Conservation (phyloP, 129 eudicot genomes). For the Flaveria linearis region DNA sequence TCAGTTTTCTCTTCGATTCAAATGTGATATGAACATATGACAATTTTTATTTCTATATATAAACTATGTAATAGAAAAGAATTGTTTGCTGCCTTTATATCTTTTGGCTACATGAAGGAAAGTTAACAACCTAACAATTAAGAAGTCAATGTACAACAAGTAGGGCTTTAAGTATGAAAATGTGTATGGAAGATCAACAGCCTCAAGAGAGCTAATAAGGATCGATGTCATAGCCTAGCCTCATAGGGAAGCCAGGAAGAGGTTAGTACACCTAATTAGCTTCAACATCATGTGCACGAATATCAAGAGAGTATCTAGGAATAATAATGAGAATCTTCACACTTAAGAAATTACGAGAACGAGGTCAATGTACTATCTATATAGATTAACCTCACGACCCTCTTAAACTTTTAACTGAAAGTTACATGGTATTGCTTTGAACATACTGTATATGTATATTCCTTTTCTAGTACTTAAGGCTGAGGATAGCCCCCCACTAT, state of each 20-base stretch:
- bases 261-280: constrained; percentile 4
- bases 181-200: not conserved
- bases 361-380: not conserved
- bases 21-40: not conserved
- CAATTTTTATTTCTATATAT: not conserved
- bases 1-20: too few species aligned
- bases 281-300: not conserved
- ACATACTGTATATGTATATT: not conserved
- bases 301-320: constrained; percentile 9
- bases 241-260: not conserved
- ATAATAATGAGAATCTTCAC: not conserved
- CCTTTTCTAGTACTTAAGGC: constrained; percentile 3
- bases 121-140: not conserved
- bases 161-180: not conserved
- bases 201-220: not conserved
- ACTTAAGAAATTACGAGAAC: not conserved
- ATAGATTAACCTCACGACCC: constrained; percentile 4
- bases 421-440: not conserved
- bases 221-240: not conserved
- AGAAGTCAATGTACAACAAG: not conserved
- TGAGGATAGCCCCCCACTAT: not conserved
- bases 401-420: not conserved
- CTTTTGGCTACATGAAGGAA: not conserved
- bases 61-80: not conserved
- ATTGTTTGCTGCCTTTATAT: not conserved